Evolutionary conservation across 305 asterid species (phyloP).

Genomic region (Fraxinus sp.): DNA sequence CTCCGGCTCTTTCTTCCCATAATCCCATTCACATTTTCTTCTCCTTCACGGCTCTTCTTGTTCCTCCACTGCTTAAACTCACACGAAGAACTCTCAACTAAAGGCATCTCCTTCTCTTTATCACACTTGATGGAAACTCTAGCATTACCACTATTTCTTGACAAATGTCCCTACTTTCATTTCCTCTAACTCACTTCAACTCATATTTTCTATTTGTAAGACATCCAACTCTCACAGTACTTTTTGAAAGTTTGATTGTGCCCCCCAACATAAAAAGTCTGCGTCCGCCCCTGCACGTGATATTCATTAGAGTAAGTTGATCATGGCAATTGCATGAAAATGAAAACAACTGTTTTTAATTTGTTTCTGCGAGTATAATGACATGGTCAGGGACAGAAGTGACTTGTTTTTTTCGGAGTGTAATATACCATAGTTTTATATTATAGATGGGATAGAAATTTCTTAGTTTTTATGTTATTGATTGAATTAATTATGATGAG

Average conservation of each 20-base stretch:
- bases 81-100: conserved; percentile 32
- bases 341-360: background rate
- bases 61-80: conserved; percentile 64
- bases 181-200: conserved; percentile 63
- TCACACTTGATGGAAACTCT: conserved; percentile 3
- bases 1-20: conserved; percentile 45
- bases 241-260: no score
- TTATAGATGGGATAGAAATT: background rate
- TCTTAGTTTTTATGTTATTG: background rate
- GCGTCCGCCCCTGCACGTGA: background rate
- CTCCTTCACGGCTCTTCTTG: conserved; percentile 42
- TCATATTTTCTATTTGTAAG: conserved; percentile 56
- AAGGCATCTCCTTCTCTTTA: conserved; percentile 27
- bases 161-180: conserved; percentile 34
- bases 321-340: background rate
- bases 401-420: background rate
- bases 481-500: background rate
- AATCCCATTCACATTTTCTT: conserved; percentile 22
- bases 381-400: background rate
- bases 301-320: background rate
- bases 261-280: no score
- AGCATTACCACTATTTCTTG: conserved; percentile 19
- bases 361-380: background rate
- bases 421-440: background rate
- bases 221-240: conserved; percentile 46